Evolutionary conservation across 495 filamentous ascomycete genomes (phyloP), one percentile per base, ranked within the genome.

Genomic region (Chaetomium tenue): DNA sequence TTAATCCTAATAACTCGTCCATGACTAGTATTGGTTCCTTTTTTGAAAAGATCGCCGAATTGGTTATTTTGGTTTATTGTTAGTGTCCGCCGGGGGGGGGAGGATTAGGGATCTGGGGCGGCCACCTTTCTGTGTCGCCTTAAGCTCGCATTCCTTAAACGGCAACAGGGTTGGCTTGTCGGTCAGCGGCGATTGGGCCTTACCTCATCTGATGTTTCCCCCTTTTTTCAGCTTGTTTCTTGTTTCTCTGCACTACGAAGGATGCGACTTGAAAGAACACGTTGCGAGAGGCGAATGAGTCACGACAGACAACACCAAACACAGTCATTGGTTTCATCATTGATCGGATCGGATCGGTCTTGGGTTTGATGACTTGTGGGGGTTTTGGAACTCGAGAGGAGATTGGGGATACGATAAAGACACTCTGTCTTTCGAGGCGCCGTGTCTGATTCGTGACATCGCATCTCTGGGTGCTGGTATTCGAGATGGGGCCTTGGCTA

Each of bases 1-100:
- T 44, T 58, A 58, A 57, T 58, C 25, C 9, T 57, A 57, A 57
- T 57, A 57, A 57, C 33, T 40, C 52, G 18, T 57, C 54, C 54
- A 56, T 57, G 33, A 20, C 26, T 22, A 5, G 9, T 15, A 3
- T 37, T 52, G 26, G 26, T 6, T 23, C 23, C 20, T 3, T 0
- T 50, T 20, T 5, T 50, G 16, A 23, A 16, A 47, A n/a, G 8
- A 5, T 7, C 28, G 22, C 3, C 28, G 23, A 52, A 23, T 26
- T 18, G 11, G 40, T 5, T 12, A 44, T 18, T 16, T 3, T 28
- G 13, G 23, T 52, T 15, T 13, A 15, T 26, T 9, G 23, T 47
- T 5, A n/a, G 18, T 47, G 44, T 47, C n/a, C 16, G 42, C 2
- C 2, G 16, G 16, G 0, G 2, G 18, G 44, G 7, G 22, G 18